phyloP scores from a whole-genome alignment of 2,329 filamentous ascomycete genomes.

The Davidsoniella eucalypti region DNA sequence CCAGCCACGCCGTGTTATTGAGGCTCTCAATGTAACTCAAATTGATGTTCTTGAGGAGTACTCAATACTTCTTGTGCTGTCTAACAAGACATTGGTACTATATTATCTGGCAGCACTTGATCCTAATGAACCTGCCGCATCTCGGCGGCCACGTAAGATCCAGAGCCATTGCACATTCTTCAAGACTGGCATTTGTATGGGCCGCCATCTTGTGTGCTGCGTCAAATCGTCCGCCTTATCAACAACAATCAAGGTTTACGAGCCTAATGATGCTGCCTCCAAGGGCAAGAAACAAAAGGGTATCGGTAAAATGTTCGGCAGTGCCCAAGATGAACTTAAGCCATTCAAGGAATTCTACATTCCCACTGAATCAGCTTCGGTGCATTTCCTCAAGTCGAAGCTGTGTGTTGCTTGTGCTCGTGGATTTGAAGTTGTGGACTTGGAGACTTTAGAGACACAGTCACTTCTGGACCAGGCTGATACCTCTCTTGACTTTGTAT shows the following conservation, averaged over 20 bases:
- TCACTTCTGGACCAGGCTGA: slow-evolving; percentile 93
- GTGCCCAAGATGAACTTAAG: slow-evolving; percentile 83
- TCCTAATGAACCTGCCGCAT: slow-evolving; percentile 60
- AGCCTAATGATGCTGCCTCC: slow-evolving; percentile 86
- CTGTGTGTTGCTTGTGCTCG: slow-evolving; percentile 89
- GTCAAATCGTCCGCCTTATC: slow-evolving; percentile 89
- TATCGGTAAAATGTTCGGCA: slow-evolving; percentile 87
- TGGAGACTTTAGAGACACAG: slow-evolving; percentile 96
- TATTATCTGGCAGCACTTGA: slow-evolving; percentile 80
- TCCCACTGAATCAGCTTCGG: slow-evolving; percentile 91
- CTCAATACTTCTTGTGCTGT: slow-evolving; percentile 73
- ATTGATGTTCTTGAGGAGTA: slow-evolving; percentile 95
- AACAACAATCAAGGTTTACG: slow-evolving; percentile 97
- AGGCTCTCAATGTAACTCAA: slow-evolving; percentile 76
- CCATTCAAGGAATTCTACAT: slow-evolving; percentile 99
- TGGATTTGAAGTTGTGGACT: slow-evolving; percentile 90
- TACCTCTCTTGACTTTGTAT: slow-evolving; percentile 93
- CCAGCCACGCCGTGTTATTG: slow-evolving; percentile 67
- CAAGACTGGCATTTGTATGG: slow-evolving; percentile 88
- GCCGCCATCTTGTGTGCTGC: slow-evolving; percentile 85
- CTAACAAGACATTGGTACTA: slow-evolving; percentile 83
- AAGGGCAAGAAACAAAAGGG: slow-evolving; percentile 94
- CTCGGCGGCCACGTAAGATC: slow-evolving; percentile 86
- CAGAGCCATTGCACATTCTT: slow-evolving; percentile 97
- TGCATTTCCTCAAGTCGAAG: slow-evolving; percentile 93